Base-by-base conservation (phyloP, 2,329 filamentous ascomycete genomes). In the Trichoderma gracile region DNA sequence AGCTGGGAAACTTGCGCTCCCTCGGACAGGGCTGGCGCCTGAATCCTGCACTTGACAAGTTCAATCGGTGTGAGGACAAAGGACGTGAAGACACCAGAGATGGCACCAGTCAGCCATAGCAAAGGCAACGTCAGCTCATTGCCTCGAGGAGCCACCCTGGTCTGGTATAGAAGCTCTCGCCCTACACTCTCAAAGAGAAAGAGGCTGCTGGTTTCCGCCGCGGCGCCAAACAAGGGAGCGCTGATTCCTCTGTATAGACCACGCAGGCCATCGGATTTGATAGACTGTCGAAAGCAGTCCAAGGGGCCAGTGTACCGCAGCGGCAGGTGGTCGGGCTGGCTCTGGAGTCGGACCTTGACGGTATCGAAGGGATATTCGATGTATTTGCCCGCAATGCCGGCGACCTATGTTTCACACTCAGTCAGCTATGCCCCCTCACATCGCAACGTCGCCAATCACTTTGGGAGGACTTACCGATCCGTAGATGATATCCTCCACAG, bases 321-420 rank as follows among this genome's bases (percentile, higher is more conserved):
- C 17, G 92, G 93, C 2, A 92, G 82, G 71, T 89, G 86, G 76
- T 94, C 90, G 40, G 93, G 91, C 76, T 98, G 94, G n/a, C 94
- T 95, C 76, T 99, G 95, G 12, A 99, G 86, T 46, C 95, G 91
- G 66, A 99, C 95, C 79, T 99, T 99, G 76, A 99, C 89, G 0
- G 95, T 99, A 78, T 99, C 95, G 78, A 99, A 99, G 25, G 95
- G 95, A 76, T 97, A 99, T 77, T 99, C 95, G 74, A 99, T 94
- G 76, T 94, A 92, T 81, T 98, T 99, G 67, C 94, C 94, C 42
- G 92, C 88, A 66, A 96, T 86, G 66, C 95, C 95, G 63, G 94
- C 93, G 65, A 86, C 77, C 90, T 93, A 68, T 27, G 49, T 7
- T 57, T 68, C 58, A 43, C 68, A 61, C 30, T n/a, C 47, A 46